A percentile compares a stretch with the other conserved stretches of the same genome.
phyloP scores from a whole-genome alignment of 176 grass and related monocot genomes.

The Avena insularis region DNA sequence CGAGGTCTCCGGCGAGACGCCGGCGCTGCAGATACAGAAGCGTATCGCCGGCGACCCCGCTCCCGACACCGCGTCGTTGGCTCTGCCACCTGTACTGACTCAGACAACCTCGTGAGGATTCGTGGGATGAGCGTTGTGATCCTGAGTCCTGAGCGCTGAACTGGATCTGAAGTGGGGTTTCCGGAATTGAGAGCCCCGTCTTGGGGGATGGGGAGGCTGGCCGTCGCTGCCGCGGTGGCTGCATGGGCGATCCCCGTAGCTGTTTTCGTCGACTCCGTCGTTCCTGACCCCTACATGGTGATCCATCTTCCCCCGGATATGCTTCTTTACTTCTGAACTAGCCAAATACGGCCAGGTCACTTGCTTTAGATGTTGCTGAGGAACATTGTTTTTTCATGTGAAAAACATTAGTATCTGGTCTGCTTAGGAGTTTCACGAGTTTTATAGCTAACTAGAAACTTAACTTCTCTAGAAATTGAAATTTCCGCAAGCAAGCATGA shows the following conservation, averaged over 20 bases:
- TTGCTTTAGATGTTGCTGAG: not conserved
- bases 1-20: conserved; percentile 36
- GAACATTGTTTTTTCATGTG: not conserved
- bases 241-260: conserved; percentile 58
- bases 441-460: not conserved
- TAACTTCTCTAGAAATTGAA: not conserved
- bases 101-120: conserved; percentile 11
- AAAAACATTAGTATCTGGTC: not conserved
- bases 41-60: not conserved
- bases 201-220: conserved; percentile 52
- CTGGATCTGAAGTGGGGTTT: conserved; percentile 41
- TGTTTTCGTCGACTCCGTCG: conserved; percentile 60
- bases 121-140: not conserved
- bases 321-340: not conserved
- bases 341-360: not conserved
- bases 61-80: not conserved
- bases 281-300: conserved; percentile 88
- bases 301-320: not conserved
- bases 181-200: not conserved
- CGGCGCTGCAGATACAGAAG: not conserved
- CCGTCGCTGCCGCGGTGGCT: conserved; percentile 48
- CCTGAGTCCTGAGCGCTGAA: not conserved
- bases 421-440: not conserved
- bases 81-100: not conserved
- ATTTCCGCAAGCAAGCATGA: not conserved